Evolutionary conservation across 805 yeast species (phyloP), one percentile per base, ranked within the genome.

Genomic region (Pichia occidentalis): DNA sequence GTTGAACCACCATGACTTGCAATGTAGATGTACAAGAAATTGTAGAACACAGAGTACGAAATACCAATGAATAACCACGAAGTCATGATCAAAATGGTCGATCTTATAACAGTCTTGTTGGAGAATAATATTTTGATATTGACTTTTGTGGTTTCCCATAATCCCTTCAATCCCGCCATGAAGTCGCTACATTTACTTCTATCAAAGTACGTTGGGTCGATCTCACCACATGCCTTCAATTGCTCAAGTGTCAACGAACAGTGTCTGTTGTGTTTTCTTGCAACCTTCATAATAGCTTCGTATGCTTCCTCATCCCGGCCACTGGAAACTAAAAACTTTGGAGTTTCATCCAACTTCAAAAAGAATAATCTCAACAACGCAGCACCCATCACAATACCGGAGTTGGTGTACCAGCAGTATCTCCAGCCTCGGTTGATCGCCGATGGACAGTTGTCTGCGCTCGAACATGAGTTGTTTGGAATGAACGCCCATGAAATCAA

Each of bases 11-110:
- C 80, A 48, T 72, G 68, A 10, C 63, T 50, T 34, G 70, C 67
- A 39, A 77, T 63, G 50, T 67, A 76, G 29, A 65, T 62, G 24
- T 77, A 77, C 22, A 75, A 54, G 53, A 73, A 76, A 29, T 74
- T 73, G 49, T 68, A 67, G 55, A 69, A 76, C 26, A 73, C 59
- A 4, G 79, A 74, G 54, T 73, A 76, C n/a, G 78, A 68, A 27
- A 74, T 57, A 37, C 82, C 81, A 45, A 75, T 66, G 31, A 73
- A 54, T 6, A 71, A 67, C 84, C 83, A 77, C 1, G 78, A 65
- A 14, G 70, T 43, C 20, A 63, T 50, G 23, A 73, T 56, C 18
- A 79, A 63, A n/a, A 60, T 34, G 29, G 77, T 64, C 7, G 70
- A 63, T 40, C 60, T 46, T 4, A 68, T 69, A n/a, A 73, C 61